phyloP scores from a whole-genome alignment of 257 asterid species.

The Cruciata laevipes region DNA sequence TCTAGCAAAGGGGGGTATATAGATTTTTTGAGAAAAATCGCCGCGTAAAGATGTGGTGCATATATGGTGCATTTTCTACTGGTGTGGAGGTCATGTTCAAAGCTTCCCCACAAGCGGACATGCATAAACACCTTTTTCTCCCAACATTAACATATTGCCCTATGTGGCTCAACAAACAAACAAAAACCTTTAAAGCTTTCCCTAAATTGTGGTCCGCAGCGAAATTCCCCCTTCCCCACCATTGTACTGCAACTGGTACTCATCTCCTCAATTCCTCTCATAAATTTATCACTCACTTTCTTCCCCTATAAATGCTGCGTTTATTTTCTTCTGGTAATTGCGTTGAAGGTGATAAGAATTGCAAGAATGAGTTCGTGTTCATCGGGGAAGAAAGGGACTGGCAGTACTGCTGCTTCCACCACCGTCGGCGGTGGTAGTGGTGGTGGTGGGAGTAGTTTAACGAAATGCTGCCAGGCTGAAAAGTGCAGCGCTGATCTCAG shows the following conservation, averaged over 20 bases:
- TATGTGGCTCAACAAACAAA: constrained; percentile 3
- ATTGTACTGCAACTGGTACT: neutral
- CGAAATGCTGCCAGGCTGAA: constrained; percentile 59
- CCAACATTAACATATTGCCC: too few species aligned
- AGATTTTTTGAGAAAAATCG: too few species aligned
- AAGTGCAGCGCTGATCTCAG: constrained; percentile 47
- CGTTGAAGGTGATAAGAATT: constrained; percentile 14
- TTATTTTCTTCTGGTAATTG: too few species aligned
- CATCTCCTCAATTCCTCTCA: constrained; percentile 4
- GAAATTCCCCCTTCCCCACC: constrained; percentile 54
- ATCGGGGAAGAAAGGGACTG: constrained; percentile 19
- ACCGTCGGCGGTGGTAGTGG: constrained; percentile 2
- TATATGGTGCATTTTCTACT: too few species aligned
- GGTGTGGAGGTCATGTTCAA: too few species aligned
- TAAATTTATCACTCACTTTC: neutral
- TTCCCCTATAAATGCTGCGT: neutral
- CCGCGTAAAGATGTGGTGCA: too few species aligned
- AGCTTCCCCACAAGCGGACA: too few species aligned
- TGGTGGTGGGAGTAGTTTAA: constrained; percentile 14
- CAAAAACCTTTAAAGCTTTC: too few species aligned
- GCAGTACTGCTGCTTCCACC: neutral
- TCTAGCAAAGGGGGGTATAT: too few species aligned
- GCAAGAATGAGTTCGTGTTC: constrained; percentile 14
- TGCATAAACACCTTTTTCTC: too few species aligned
- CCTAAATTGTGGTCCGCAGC: constrained; percentile 62